Evolutionary conservation across 116 monocot genomes (phyloP), one percentile per base, ranked within the genome.

Genomic region (Posidonia oceanica): DNA sequence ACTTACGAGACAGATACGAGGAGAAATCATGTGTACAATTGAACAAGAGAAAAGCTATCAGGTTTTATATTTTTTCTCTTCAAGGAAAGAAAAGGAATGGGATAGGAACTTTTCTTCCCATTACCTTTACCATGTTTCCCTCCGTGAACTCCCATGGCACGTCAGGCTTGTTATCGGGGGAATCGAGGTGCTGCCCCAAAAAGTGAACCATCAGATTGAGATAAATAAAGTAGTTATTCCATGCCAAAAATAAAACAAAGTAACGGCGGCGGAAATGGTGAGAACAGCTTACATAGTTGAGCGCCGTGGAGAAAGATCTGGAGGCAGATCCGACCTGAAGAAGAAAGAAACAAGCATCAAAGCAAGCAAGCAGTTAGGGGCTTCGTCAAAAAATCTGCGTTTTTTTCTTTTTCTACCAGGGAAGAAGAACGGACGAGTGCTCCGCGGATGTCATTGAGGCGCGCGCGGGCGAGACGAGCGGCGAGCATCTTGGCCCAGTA

Each of bases 241-340:
- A 29, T 1, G 29, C 29, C 29, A 29, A 29, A 29, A 29, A 29
- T 29, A 29, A 29, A 29, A 29, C 29, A 29, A 29, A 29, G 29
- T 29, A 29, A 29, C 29, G 29, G 29, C 10, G 22, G 57, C 22
- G 7, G 39, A 70, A 57, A 64, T 13, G 17, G 41, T 16, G 20
- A 37, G 23, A 54, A n/a, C 37, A 59, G 39, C 87, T 83, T 74
- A 94, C 94, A 77, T 91, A 91, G 67, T 95, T 95, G 17, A 95
- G 78, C 17, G 91, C 91, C 7, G 86, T 88, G 77, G 91, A 95
- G 75, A 88, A 91, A 17, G 82, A 85, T 81, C 91, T 83, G 61
- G 80, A 64, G 12, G 72, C 18, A 20, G 59, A 69, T 10, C 80
- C 73, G 69, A 78, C 84, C 92, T 86, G 80, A 40, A 63, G 68